Evolutionary conservation across 2,329 filamentous ascomycete species (phyloP).

Genomic region (Raffaelea arxii): DNA sequence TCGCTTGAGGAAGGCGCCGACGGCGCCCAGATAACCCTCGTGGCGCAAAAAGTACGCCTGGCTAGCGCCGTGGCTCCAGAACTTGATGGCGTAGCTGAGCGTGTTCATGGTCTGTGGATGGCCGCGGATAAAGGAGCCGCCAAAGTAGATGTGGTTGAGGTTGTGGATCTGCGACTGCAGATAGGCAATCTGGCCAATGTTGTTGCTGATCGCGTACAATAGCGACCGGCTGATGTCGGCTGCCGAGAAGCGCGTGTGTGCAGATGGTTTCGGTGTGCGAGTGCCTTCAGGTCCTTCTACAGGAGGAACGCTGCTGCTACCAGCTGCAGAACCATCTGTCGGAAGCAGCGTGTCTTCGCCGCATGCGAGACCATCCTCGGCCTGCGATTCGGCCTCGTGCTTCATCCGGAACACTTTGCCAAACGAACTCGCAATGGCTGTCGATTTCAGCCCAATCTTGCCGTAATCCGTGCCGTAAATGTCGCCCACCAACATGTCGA

Average conservation of each 20-base stretch:
- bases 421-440: conserved; percentile 90
- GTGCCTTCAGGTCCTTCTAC: conserved; percentile 38
- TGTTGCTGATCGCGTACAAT: conserved; percentile 93
- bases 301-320: too few relatives aligned
- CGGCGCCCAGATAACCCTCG: conserved; percentile 88
- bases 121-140: conserved; percentile 90
- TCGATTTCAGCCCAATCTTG: conserved; percentile 93
- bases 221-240: conserved; percentile 86
- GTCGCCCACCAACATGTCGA: conserved; percentile 95
- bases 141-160: conserved; percentile 91
- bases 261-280: conserved; percentile 16
- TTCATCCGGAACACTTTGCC: conserved; percentile 96
- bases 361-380: conserved; percentile 61
- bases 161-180: conserved; percentile 94
- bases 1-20: conserved; percentile 86
- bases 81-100: conserved; percentile 90
- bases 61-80: conserved; percentile 87
- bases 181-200: conserved; percentile 96
- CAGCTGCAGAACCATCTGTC: conserved; percentile 63
- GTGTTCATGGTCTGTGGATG: conserved; percentile 98
- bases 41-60: conserved; percentile 94
- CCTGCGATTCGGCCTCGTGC: conserved; percentile 66
- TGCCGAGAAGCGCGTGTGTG: conserved; percentile 51
- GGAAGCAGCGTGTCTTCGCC: conserved; percentile 94
- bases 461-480: conserved; percentile 95